phyloP scores from a whole-genome alignment of 1,139 yeast genomes.

The Diutina scorzettiae region DNA sequence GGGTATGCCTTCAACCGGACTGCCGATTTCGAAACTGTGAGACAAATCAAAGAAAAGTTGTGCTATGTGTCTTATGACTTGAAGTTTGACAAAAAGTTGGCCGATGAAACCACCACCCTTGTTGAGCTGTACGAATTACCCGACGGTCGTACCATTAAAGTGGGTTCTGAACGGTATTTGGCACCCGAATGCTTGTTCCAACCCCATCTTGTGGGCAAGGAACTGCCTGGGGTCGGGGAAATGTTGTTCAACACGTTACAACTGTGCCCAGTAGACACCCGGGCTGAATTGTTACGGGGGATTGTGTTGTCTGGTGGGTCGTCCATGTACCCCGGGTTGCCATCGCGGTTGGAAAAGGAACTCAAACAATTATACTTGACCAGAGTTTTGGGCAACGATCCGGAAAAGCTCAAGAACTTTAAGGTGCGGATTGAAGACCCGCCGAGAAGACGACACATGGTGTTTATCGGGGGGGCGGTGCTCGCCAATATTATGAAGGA shows the following conservation, averaged over 20 bases:
- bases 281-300: constrained; percentile 81
- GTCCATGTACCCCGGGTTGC: constrained; percentile 97
- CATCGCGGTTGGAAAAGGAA: constrained; percentile 90
- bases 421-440: constrained; percentile 97
- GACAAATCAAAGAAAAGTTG: constrained; percentile 92
- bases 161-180: constrained; percentile 92
- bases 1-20: constrained; percentile 98
- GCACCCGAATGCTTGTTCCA: constrained; percentile 98
- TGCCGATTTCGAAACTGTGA: constrained; percentile 96
- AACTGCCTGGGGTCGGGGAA: constrained; percentile 96
- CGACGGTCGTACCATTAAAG: constrained; percentile 88
- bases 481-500: constrained; percentile 97
- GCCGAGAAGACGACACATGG: constrained; percentile 98
- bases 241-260: constrained; percentile 84
- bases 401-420: constrained; percentile 77
- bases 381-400: constrained; percentile 76
- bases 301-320: constrained; percentile 96
- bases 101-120: constrained; percentile 87
- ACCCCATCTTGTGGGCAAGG: constrained; percentile 92
- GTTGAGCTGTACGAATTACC: constrained; percentile 91
- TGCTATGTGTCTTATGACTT: constrained; percentile 93
- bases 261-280: constrained; percentile 85
- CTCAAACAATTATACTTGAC: constrained; percentile 93
- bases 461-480: constrained; percentile 97
- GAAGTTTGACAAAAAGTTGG: constrained; percentile 74